These are phyloP conservation scores for Fusarium dimerum DNA, from an alignment of 2,329 filamentous ascomycete species.

Conservation along the genomic window DNA sequence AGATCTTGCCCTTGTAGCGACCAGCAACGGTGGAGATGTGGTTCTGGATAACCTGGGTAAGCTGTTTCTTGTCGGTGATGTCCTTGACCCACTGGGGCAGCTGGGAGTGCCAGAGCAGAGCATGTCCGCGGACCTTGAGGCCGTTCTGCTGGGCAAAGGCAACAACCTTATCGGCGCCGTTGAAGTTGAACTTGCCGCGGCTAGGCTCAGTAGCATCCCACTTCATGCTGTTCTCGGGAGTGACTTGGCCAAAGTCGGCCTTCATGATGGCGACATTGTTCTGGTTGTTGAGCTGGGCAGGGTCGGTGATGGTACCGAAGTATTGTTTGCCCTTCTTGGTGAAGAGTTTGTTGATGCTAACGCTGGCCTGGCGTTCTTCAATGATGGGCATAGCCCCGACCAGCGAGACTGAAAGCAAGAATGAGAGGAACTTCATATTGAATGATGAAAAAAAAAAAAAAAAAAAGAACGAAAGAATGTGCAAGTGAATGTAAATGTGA, in stretches of 20 bases:
- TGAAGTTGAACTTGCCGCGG: conserved; percentile 56
- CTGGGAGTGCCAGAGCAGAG: conserved; percentile 65
- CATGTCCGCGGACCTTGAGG: conserved; percentile 65
- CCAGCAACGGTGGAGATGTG: conserved; percentile 60
- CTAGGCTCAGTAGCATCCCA: conserved; percentile 59
- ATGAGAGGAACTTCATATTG: no score
- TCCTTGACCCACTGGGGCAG: conserved; percentile 60
- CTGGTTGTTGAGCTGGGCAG: conserved; percentile 48
- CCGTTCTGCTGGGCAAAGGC: conserved; percentile 57
- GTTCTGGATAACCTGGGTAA: conserved; percentile 58
- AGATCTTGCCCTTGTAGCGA: conserved; percentile 64
- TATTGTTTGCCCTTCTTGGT: conserved; percentile 59
- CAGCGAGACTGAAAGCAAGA: no score
- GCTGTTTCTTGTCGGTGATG: conserved; percentile 50
- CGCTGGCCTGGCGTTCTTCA: no score
- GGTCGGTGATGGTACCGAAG: conserved; percentile 60
- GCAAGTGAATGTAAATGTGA: no score
- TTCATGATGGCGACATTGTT: conserved; percentile 55
- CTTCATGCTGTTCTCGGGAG: conserved; percentile 71
- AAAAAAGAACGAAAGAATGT: no score
- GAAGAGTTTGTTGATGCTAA: no score
- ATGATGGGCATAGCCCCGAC: no score
- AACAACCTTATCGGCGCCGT: conserved; percentile 59
- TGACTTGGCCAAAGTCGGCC: conserved; percentile 65
- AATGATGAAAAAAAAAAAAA: no score